Percentiles rank a stretch among this genome's conserved stretches.
Conservation (phyloP, 495 filamentous ascomycete species). For the Penicillium soppii region DNA sequence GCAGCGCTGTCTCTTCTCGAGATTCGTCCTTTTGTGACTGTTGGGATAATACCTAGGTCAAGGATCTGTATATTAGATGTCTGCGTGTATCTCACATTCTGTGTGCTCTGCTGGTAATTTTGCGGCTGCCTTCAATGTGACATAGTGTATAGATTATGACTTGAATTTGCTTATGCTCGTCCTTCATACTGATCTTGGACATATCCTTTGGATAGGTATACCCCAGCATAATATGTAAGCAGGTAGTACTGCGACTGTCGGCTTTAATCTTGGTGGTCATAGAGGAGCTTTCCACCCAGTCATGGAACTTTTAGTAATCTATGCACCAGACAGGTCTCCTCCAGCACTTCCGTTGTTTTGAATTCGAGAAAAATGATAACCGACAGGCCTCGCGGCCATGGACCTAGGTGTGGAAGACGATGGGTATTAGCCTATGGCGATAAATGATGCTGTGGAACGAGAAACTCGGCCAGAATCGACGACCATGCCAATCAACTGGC, state of each 20-base stretch:
- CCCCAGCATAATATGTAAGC: too few relatives aligned
- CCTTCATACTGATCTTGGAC: not conserved
- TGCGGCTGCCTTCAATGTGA: conserved; percentile 15
- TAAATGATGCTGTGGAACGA: not conserved
- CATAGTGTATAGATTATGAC: conserved; percentile 31
- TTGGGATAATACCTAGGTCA: conserved; percentile 36
- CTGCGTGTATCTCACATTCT: conserved; percentile 25
- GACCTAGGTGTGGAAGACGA: not conserved
- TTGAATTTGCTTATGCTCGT: conserved; percentile 20
- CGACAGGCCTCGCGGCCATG: not conserved
- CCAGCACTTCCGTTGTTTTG: too few relatives aligned
- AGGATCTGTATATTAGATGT: conserved; percentile 43
- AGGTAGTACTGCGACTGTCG: too few relatives aligned
- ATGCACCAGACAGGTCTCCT: conserved; percentile 10
- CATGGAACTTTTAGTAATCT: too few relatives aligned
- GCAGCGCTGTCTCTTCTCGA: conserved; percentile 35
- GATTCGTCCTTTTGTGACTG: conserved; percentile 31
- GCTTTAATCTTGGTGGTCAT: too few relatives aligned
- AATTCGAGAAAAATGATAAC: too few relatives aligned
- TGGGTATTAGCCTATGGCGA: not conserved
- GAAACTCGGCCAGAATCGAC: not conserved
- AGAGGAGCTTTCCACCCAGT: too few relatives aligned
- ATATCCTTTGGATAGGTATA: not conserved
- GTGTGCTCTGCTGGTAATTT: conserved; percentile 17
- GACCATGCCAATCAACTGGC: not conserved